These are phyloP conservation scores for Hyphopichia khmerensis DNA, from an alignment of 1,139 yeast genomes.

Conservation along the genomic window DNA sequence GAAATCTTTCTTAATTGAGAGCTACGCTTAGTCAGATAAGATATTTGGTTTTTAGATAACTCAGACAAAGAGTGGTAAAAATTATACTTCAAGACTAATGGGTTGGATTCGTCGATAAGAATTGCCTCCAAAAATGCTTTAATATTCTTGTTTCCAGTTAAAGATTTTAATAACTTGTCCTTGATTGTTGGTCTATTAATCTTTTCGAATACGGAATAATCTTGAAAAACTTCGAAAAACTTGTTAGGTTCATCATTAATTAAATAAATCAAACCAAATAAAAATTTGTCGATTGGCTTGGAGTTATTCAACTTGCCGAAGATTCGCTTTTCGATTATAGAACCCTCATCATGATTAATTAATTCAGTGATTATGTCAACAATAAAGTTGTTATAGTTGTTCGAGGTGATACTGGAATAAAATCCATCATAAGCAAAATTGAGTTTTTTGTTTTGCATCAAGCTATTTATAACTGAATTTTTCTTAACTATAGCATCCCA, in stretches of 20 bases:
- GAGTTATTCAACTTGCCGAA: slow-evolving; percentile 18
- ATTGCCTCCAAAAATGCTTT: slow-evolving; percentile 20
- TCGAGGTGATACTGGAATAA: slow-evolving; percentile 12
- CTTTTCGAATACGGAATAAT: slow-evolving; percentile 15
- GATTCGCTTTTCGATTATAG: slow-evolving; percentile 21
- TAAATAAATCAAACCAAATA: slow-evolving; percentile 36
- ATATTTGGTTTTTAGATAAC: slow-evolving; percentile 22
- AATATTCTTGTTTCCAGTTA: slow-evolving; percentile 15
- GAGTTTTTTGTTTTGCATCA: slow-evolving; percentile 19
- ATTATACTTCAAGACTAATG: slow-evolving; percentile 18
- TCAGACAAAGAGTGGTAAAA: slow-evolving; percentile 38
- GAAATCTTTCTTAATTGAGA: slow-evolving; percentile 6
- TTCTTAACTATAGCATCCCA: slow-evolving; percentile 25
- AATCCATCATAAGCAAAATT: slow-evolving; percentile 31
- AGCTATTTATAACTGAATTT: slow-evolving; percentile 16
- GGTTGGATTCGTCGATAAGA: slow-evolving; percentile 12
- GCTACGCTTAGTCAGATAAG: slow-evolving; percentile 5
- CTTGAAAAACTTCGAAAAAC: slow-evolving; percentile 23
- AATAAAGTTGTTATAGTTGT: slow-evolving; percentile 21
- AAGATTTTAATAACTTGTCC: slow-evolving; percentile 17
- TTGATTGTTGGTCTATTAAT: slow-evolving; percentile 12
- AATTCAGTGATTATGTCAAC: slow-evolving; percentile 33
- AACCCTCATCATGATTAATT: slow-evolving; percentile 28
- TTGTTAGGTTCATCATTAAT: slow-evolving; percentile 26
- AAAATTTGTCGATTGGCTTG: slow-evolving; percentile 23